A percentile compares a stretch with the other conserved stretches of the same genome.
These are phyloP conservation scores for Rhodosporidiobolus sp. DNA, from an alignment of 768 basidiomycete species.

Conservation along the genomic window DNA sequence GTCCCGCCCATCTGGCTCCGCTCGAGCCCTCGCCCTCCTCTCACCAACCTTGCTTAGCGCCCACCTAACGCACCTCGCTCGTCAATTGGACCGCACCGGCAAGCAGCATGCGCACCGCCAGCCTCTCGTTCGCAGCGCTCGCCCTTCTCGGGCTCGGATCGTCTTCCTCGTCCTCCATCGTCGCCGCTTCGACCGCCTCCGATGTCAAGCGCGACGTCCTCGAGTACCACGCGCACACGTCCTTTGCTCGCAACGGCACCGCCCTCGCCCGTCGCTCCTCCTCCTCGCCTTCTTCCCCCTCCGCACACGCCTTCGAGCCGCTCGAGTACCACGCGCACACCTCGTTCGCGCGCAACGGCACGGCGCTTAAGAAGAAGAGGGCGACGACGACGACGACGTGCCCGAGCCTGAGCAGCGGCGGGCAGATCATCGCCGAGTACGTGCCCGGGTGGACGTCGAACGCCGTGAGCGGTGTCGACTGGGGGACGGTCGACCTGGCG, in stretches of 20 bases:
- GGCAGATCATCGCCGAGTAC: slow-evolving; percentile 14
- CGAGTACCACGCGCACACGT: slow-evolving; percentile 4
- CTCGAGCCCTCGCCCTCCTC: too few species aligned
- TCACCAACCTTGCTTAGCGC: too few species aligned
- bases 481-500: slow-evolving; percentile 13
- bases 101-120: too few species aligned
- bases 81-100: too few species aligned
- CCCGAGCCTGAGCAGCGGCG: neutral
- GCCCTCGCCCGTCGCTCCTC: neutral
- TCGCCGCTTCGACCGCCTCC: too few species aligned
- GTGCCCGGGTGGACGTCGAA: slow-evolving; percentile 18
- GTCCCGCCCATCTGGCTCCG: too few species aligned
- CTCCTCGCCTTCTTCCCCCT: too few species aligned
- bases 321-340: slow-evolving; percentile 9
- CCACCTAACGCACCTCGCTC: too few species aligned
- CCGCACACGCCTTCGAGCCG: neutral
- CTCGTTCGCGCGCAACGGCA: neutral
- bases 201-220: neutral
- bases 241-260: neutral
- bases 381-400: neutral
- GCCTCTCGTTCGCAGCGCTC: too few species aligned
- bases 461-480: neutral
- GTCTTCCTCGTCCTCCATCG: too few species aligned
- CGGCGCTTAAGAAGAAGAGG: neutral
- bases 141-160: too few species aligned